Base-by-base conservation (phyloP, 495 filamentous ascomycete species). In the Penicilliopsis zonata region DNA sequence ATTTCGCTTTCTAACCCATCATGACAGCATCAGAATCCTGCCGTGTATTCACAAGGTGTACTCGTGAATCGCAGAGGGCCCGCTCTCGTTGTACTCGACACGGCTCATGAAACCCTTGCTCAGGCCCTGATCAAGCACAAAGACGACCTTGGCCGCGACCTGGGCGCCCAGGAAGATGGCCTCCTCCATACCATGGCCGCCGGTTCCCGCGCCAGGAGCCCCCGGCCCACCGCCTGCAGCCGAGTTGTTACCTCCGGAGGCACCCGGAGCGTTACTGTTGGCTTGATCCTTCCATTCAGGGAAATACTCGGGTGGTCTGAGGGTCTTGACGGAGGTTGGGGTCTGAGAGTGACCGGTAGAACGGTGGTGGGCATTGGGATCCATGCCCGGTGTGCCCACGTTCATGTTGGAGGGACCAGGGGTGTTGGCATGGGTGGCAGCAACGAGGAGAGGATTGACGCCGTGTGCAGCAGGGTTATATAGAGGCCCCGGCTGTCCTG, bases 401-500 rank as follows among this genome's bases (percentile, higher is more conserved):
- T 39, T 46, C 49, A 54, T 46, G 31, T 47, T 41, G 30, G 43
- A 30, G 28, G 45, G 52, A 16, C 43, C 55, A 1, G 80, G 61
- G 37, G 72, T 78, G 18, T 78, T 54, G 60, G 68, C 13, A 77
- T 94, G 61, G 0, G 90, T 96, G 2, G 90, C 90, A 5, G 90
- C 88, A 31, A 90, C 79, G 7, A 98, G 72, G 5, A 98, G 76
- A 16, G 90, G 88, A 52, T 94, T 95, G 6, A 94, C 86, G 20
- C 76, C 74, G 37, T 64, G 72, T 9, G 63, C 65, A 5, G 61
- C 56, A 2, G 61, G 55, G 31, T 63, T 53, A 23, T 61, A 53
- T 37, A 59, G 49, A 9, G 52, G 55, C 2, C 59, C 55, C 5
- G 64, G 54, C 29, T 56, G 50, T 23, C 73, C 72, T 13, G 72